A percentile compares a stretch with the other conserved stretches of the same genome.
Evolutionary conservation across 1,284 basidiomycete species (phyloP).

Genomic region (Pholiota adiposa): DNA sequence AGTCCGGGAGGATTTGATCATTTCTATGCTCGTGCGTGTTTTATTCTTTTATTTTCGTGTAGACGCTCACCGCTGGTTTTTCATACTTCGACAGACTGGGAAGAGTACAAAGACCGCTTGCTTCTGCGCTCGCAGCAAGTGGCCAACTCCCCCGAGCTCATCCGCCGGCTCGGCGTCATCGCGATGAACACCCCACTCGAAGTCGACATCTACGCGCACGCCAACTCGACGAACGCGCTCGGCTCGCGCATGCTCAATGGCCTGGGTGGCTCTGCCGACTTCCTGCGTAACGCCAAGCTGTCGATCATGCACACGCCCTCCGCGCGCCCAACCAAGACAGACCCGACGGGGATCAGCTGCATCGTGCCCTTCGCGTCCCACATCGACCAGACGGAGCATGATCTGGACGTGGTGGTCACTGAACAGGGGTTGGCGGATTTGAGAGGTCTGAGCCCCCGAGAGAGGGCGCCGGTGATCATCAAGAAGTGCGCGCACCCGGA

Average conservation of each 20-base stretch:
- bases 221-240: slow-evolving; percentile 52
- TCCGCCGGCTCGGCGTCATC: slow-evolving; percentile 52
- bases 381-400: slow-evolving; percentile 54
- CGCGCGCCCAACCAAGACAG: slow-evolving; percentile 48
- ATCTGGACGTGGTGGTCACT: slow-evolving; percentile 49
- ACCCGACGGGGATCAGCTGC: slow-evolving; percentile 55
- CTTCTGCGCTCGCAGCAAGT: slow-evolving; percentile 59
- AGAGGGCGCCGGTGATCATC: slow-evolving; percentile 54
- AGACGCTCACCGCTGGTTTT: not conserved
- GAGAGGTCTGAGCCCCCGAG: slow-evolving; percentile 50
- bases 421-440: slow-evolving; percentile 57
- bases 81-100: slow-evolving; percentile 40
- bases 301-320: slow-evolving; percentile 60
- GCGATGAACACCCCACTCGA: slow-evolving; percentile 60
- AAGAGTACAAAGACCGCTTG: slow-evolving; percentile 50
- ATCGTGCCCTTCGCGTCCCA: slow-evolving; percentile 56
- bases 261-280: slow-evolving; percentile 53
- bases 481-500: slow-evolving; percentile 55
- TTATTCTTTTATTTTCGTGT: not conserved
- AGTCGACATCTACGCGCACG: slow-evolving; percentile 55
- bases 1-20: slow-evolving; percentile 46
- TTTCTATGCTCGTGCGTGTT: slow-evolving; percentile 42
- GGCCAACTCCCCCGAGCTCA: slow-evolving; percentile 56
- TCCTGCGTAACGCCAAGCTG: slow-evolving; percentile 54
- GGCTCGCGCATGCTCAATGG: slow-evolving; percentile 55